Percentiles rank a stretch among this genome's conserved stretches.
phyloP scores from a whole-genome alignment of 805 yeast genomes.

The Saturnispora zaruensis region DNA sequence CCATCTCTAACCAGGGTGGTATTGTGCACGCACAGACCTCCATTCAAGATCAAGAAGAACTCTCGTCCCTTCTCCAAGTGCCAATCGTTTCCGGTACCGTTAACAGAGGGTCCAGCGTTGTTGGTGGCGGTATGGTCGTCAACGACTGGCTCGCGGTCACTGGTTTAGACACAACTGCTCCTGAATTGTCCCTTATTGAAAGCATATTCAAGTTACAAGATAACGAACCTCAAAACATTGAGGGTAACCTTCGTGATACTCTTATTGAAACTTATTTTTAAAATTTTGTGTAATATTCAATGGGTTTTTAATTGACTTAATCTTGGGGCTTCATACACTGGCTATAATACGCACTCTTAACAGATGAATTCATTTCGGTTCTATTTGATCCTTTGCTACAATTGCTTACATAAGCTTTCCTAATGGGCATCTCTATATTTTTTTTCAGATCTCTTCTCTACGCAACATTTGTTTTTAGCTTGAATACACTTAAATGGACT shows the following conservation, averaged over 20 bases:
- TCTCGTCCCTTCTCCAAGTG: slow-evolving; percentile 88
- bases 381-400: not conserved
- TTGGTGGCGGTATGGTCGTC: slow-evolving; percentile 98
- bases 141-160: slow-evolving; percentile 97
- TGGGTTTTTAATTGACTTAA: not conserved
- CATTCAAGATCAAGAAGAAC: slow-evolving; percentile 96
- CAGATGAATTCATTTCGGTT: not conserved
- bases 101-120: slow-evolving; percentile 94
- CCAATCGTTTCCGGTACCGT: slow-evolving; percentile 98
- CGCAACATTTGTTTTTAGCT: not conserved
- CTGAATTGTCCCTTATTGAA: slow-evolving; percentile 94
- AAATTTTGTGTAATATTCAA: not conserved
- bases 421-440: not conserved
- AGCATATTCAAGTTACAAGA: slow-evolving; percentile 91
- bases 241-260: slow-evolving; percentile 82
- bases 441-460: not conserved
- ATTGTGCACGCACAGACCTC: slow-evolving; percentile 97
- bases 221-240: slow-evolving; percentile 79
- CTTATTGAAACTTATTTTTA: slow-evolving; percentile 85
- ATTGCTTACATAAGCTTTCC: not conserved
- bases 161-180: slow-evolving; percentile 97
- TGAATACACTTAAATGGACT: slow-evolving; percentile 14
- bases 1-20: slow-evolving; percentile 95
- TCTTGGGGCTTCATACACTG: not conserved
- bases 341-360: not conserved